Evolutionary conservation across 2,329 filamentous ascomycete species (phyloP), one percentile per base, ranked within the genome.

Genomic region (Zymoseptoria crescenta): DNA sequence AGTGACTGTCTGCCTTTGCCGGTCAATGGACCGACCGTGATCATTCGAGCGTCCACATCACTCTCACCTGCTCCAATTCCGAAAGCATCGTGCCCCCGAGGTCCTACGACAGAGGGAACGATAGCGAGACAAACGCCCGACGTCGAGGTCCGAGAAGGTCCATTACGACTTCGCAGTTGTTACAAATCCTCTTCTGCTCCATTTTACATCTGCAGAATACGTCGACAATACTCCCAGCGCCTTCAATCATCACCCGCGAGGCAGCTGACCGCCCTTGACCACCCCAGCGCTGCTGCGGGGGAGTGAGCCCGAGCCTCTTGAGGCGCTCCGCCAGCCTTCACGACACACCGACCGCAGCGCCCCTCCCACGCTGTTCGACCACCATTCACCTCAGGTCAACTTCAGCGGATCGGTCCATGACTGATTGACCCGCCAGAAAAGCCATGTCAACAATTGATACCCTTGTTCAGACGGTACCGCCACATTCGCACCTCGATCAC

Each of bases 381-480:
- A 45, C 13, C 3, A 45, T 45, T 45, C 35, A n/a, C 35, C 13
- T n/a, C 35, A 45, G 4, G n/a, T n/a, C 35, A 45, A 16, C 35
- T 16, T 45, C 35, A 45, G 35, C 16, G 35, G 35, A 45, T 45
- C 35, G 35, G 35, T 45, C 35, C 35, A 45, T 45, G 35, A 45
- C 35, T 45, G 35, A 45, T 45, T 45, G 35, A 45, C 35, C 35
- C 35, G 35, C n/a, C 35, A n/a, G 35, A n/a, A 29, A 19, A 58
- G 60, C 57, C 63, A 71, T 67, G 69, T 72, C 66, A 56, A 73
- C 66, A 52, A 69, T 64, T 54, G 66, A 67, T 62, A 71, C 67
- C 58, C 67, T 72, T 56, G 67, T 66, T 35, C 69, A 69, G 64
- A 66, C 65, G 60, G 62, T 68, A 56, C 67, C 68, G 49, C 68